Conservation (phyloP, 768 basidiomycete genomes). For the Tricholoma saponaceum region DNA sequence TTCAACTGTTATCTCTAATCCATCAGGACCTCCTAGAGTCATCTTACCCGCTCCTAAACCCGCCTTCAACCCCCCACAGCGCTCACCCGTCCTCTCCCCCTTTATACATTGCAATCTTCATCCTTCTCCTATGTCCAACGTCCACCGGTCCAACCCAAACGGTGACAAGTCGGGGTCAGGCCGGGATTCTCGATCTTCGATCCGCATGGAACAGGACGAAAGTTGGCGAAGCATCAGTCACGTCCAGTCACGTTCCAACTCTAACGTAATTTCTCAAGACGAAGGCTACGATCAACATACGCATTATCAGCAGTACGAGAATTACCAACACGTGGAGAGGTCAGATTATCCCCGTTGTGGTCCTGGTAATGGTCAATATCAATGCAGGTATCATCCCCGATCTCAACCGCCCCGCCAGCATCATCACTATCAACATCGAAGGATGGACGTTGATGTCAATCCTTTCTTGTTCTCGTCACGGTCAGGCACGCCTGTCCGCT, state of each 20-base stretch:
- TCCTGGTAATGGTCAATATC: not conserved
- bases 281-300: constrained; percentile 1
- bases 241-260: not conserved
- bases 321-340: not conserved
- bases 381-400: not conserved
- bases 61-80: not conserved
- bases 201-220: not conserved
- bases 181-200: constrained; percentile 15
- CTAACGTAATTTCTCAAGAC: not conserved
- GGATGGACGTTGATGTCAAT: not conserved
- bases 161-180: constrained; percentile 26
- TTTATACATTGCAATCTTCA: not conserved
- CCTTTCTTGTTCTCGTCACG: not conserved
- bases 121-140: not conserved
- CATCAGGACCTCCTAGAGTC: not conserved
- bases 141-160: no score
- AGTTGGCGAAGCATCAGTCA: not conserved
- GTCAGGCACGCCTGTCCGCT: not conserved
- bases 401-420: not conserved
- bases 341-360: not conserved
- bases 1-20: not conserved
- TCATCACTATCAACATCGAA: no score
- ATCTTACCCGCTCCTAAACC: not conserved
- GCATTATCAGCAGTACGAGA: not conserved
- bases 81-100: not conserved